Base-by-base conservation (phyloP, 345 rosid species). In the Corchorus olitorius region DNA sequence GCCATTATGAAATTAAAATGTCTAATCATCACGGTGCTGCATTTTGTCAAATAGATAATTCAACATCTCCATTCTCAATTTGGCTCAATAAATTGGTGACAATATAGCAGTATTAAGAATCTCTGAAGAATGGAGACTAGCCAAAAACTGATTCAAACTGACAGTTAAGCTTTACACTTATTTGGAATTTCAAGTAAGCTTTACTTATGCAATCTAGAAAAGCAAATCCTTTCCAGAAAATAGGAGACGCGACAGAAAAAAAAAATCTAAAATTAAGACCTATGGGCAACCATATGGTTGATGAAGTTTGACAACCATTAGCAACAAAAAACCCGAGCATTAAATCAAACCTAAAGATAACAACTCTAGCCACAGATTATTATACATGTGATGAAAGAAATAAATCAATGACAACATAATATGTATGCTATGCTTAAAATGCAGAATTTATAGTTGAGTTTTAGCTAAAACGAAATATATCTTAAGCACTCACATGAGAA, bases 401-500 rank as follows among this genome's bases (percentile, higher is more conserved):
- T 16, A 70, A 34, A 46, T 4, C 46, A 70, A 8, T 22, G 10
- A 70, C 61, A 52, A 34, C 19, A 67, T 45, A 67, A 45, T 27
- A 50, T 50, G 59, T 50, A 62, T 33, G 37, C 69, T 3, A 53
- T 4, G 68, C 34, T 5, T 6, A 58, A 65, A 9, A 16, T 58
- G 50, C 13, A 54, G 49, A 7, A 65, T 53, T 53, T 5, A 41
- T 19, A 3, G 37, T 35, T 33, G 11, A 37, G 41, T 53, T 60
- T 46, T 56, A 56, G 8, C 37, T 27, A 73, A 39, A 4, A 55
- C 20, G 45, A 76, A 45, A 6, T 6, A 53, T 4, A 33, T 20
- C 69, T 41, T 34, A 12, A 70, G 45, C 12, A 87, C 95, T 93
- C 79, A 96, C 99, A 96, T 96, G 65, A 96, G 86, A 76, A 92